A percentile compares a stretch with the other conserved stretches of the same genome.
Evolutionary conservation across 108 stramenopile species (phyloP).

Genomic region (Discostella stelligeroides): DNA sequence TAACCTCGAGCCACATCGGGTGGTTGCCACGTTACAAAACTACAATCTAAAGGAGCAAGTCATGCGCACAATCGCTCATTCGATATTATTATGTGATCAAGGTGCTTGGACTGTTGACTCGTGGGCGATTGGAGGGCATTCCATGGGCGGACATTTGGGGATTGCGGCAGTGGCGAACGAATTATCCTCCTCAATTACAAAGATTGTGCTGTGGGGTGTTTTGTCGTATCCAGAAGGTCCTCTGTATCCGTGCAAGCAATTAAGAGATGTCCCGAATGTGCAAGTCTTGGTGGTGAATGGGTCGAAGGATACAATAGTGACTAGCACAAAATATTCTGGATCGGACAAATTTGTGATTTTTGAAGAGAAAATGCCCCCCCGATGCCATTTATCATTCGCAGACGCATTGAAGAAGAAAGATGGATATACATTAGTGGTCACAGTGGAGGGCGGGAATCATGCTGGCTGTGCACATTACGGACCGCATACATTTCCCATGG

Average conservation of each 20-base stretch:
- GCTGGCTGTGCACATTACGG: conserved; percentile 52
- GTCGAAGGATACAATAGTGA: conserved; percentile 30
- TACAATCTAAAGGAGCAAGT: conserved; percentile 32
- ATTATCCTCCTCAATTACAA: conserved; percentile 42
- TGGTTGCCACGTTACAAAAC: conserved; percentile 13
- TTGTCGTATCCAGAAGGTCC: conserved; percentile 23
- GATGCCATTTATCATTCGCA: not conserved
- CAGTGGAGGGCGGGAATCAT: conserved; percentile 52
- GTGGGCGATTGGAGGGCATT: conserved; percentile 70
- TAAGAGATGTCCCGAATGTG: conserved; percentile 29
- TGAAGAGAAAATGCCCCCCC: conserved; percentile 34
- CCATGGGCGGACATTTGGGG: conserved; percentile 45
- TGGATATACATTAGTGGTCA: conserved; percentile 28
- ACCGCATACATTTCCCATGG: conserved; percentile 44
- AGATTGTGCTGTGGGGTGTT: conserved; percentile 44
- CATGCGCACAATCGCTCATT: conserved; percentile 44
- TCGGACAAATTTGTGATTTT: conserved; percentile 15
- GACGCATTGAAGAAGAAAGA: not conserved
- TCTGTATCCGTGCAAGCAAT: conserved; percentile 15
- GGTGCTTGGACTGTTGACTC: conserved; percentile 39
- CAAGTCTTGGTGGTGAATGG: conserved; percentile 44
- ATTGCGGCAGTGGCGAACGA: conserved; percentile 40
- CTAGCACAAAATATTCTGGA: conserved; percentile 8
- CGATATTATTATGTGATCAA: conserved; percentile 16
- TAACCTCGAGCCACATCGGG: conserved; percentile 48